Evolutionary conservation across 1,284 basidiomycete species (phyloP).

Genomic region (Rhodotorula sp.): DNA sequence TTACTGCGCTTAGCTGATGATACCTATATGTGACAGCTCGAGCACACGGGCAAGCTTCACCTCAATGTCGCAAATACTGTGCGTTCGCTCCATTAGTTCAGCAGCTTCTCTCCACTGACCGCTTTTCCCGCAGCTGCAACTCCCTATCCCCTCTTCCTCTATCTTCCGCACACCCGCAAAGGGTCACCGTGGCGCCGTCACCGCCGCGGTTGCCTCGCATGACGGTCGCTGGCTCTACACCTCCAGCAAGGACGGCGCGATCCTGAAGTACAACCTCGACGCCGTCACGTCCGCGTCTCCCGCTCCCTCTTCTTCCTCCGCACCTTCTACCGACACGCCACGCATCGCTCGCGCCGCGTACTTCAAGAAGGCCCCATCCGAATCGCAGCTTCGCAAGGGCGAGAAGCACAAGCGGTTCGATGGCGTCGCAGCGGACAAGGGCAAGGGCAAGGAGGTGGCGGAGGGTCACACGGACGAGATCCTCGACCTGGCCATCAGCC

Average conservation of each 20-base stretch:
- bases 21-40: slow-evolving; percentile 52
- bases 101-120: neutral
- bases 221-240: slow-evolving; percentile 73
- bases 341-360: slow-evolving; percentile 36
- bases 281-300: slow-evolving; percentile 14
- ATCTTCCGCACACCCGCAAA: slow-evolving; percentile 52
- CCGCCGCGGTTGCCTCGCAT: slow-evolving; percentile 69
- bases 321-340: neutral
- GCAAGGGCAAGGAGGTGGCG: slow-evolving; percentile 56
- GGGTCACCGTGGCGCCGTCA: slow-evolving; percentile 74
- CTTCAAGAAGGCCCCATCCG: slow-evolving; percentile 27
- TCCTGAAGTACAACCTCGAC: slow-evolving; percentile 75
- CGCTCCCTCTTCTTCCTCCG: slow-evolving; percentile 6
- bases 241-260: slow-evolving; percentile 78
- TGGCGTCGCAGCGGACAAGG: slow-evolving; percentile 58
- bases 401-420: slow-evolving; percentile 18
- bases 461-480: slow-evolving; percentile 84
- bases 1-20: slow-evolving; percentile 3
- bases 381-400: slow-evolving; percentile 19
- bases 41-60: slow-evolving; percentile 82
- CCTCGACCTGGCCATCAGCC: slow-evolving; percentile 75
- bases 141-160: slow-evolving; percentile 33
- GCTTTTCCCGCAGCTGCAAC: slow-evolving; percentile 20
- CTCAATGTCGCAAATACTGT: slow-evolving; percentile 73
- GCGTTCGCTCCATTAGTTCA: slow-evolving; percentile 44